Evolutionary conservation across 805 yeast species (phyloP), one percentile per base, ranked within the genome.

Genomic region (Isabelozyma heimii): DNA sequence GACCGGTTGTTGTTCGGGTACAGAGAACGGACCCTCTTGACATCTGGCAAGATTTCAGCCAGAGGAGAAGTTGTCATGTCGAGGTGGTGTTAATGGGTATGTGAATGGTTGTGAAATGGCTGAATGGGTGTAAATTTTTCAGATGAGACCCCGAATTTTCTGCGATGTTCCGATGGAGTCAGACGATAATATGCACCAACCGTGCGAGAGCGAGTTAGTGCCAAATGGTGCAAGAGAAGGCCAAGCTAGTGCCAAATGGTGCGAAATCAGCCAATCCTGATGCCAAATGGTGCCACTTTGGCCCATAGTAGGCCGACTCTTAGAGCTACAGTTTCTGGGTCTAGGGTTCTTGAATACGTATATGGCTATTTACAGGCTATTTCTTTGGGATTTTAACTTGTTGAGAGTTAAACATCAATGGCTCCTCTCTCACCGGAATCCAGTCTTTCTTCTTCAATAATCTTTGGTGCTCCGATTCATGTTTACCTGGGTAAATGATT

Each of bases 401-500:
- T 4, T 58, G 53, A 39, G 54, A 47, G 47, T 64, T 52, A 53
- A 58, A 72, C 67, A 65, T 51, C 54, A 73, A 62, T 12, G 79
- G 73, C 55, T 71, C 67, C 54, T 73, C 77, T 52, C 79, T 63
- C 44, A 59, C 60, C 8, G 77, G 77, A 48, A 73, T 61, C 73
- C 74, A 72, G 42, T 81, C 84, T 60, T 66, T 70, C 54, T 60
- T 55, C 47, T 60, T 58, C 53, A 72, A 60, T 42, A 57, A 60
- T 47, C 57, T 52, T 42, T 72, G 67, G 33, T 65, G 53, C 40
- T 62, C 67, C 10, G 58, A 52, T 51, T 79, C 76, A 46, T 73
- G 74, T 68, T 83, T 87, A 27, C 91, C 91, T 2, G 96, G 95
- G 63, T 88, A 89, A 33, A 89, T 55, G 37, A 89, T 68, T 47